Percentiles rank a stretch among this genome's conserved stretches.
Evolutionary conservation across 2,329 filamentous ascomycete species (phyloP).

Genomic region (Rutstroemia sp.): DNA sequence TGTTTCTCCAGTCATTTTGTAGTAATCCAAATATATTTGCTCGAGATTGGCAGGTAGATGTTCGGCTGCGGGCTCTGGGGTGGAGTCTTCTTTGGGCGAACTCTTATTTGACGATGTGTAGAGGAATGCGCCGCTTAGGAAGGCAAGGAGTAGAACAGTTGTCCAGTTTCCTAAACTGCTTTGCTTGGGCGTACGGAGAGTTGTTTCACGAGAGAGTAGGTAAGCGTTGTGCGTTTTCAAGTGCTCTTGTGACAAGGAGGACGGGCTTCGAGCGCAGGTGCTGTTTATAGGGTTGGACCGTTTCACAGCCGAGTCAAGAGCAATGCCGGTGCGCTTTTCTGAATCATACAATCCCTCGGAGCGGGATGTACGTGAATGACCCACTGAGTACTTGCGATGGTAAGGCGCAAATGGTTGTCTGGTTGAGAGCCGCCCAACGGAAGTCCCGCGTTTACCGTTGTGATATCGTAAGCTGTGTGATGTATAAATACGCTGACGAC

Average conservation of each 20-base stretch:
- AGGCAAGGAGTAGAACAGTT: slow-evolving; percentile 6
- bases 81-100: neutral
- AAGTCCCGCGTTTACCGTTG: neutral
- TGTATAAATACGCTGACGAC: neutral
- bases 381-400: slow-evolving; percentile 1
- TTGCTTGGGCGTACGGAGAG: neutral
- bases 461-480: neutral
- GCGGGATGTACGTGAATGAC: neutral
- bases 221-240: neutral
- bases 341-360: neutral
- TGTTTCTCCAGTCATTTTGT: slow-evolving; percentile 36
- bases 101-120: slow-evolving; percentile 6
- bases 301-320: neutral
- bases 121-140: slow-evolving; percentile 10
- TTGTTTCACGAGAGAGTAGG: neutral
- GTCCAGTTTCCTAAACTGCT: slow-evolving; percentile 6
- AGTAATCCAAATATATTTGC: slow-evolving; percentile 10
- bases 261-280: neutral
- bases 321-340: neutral
- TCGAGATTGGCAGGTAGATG: slow-evolving; percentile 5
- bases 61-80: neutral
- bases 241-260: neutral
- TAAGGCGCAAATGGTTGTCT: neutral
- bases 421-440: neutral
- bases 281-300: neutral